Evolutionary conservation across 2,329 filamentous ascomycete species (phyloP).

Genomic region (Fusarium sp.): DNA sequence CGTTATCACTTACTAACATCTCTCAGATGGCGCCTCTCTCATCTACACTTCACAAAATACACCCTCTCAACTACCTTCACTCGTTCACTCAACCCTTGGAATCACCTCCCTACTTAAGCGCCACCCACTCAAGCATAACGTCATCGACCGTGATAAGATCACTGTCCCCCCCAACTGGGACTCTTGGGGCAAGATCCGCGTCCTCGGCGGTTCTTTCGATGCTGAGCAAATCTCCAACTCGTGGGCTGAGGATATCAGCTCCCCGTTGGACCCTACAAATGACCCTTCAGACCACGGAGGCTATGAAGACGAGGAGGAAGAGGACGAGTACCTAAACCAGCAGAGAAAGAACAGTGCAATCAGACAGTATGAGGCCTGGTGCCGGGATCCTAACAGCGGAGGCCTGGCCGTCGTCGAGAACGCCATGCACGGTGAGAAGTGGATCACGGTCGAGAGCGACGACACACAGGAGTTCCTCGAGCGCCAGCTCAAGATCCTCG

Average conservation of each 20-base stretch:
- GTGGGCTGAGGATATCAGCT: conserved; percentile 85
- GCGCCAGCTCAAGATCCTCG: conserved; percentile 77
- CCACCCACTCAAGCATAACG: conserved; percentile 83
- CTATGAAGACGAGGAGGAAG: conserved; percentile 38
- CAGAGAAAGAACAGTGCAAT: conserved; percentile 66
- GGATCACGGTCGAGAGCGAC: conserved; percentile 52
- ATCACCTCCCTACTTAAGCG: conserved; percentile 84
- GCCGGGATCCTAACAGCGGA: conserved; percentile 75
- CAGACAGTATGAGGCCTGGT: conserved; percentile 77
- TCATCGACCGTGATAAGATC: conserved; percentile 93
- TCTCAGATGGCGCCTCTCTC: conserved; percentile 78
- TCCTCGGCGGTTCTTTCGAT: conserved; percentile 89
- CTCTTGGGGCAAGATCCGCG: conserved; percentile 95
- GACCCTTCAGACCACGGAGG: conserved; percentile 39
- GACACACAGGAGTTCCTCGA: conserved; percentile 81
- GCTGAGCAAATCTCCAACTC: conserved; percentile 83
- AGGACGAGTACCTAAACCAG: conserved; percentile 31
- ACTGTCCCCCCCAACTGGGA: conserved; percentile 97
- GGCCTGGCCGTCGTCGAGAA: conserved; percentile 55
- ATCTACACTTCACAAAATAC: conserved; percentile 83
- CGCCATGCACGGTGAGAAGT: conserved; percentile 49
- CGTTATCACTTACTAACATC: conserved; percentile 33
- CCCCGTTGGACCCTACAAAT: conserved; percentile 48
- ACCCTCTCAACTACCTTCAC: conserved; percentile 76
- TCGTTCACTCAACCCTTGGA: conserved; percentile 84